Evolutionary conservation across 2,329 filamentous ascomycete species (phyloP), one percentile per base, ranked within the genome.

Genomic region (Rhytidhysteron rufulum): DNA sequence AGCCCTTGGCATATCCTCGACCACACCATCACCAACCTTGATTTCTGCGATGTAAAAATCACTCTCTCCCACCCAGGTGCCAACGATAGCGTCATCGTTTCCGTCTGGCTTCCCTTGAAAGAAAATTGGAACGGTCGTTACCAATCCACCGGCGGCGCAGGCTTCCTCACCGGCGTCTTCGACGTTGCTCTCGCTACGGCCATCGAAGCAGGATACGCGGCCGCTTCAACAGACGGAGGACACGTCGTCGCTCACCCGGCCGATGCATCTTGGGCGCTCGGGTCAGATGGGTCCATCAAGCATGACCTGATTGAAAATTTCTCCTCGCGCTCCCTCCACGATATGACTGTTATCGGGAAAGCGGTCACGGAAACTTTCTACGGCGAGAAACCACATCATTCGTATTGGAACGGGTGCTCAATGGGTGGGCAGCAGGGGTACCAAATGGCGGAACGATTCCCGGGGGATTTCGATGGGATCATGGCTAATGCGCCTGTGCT

Each of bases 401-500:
- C 58, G n/a, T 64, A 64, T 39, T 65, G 57, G 55, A 58, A 54
- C 16, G 63, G 54, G 34, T 66, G 62, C 36, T 64, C 59, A 1
- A 53, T 53, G 40, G 61, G 58, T 41, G 49, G 60, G 20, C 29
- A 62, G 29, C 60, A 66, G 31, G 62, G 60, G 1, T 47, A 54
- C 34, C 48, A 50, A 41, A 42, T 63, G 17, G 60, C 61, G 15
- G 58, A 64, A 39, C 48, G 42, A 15, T 62, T 57, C 34, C 58
- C 58, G 0, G 45, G 44, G 2, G 50, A 52, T 2, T 51, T 55
- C 16, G 54, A 63, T 42, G 59, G 62, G 1, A 60, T 64, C 30
- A 32, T 53, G 8, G 58, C 62, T 6, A 43, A 31, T 25, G 61
- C 62, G 9, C 58, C 60, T 2, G 60, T 49, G 1, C 39, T 57